These are phyloP conservation scores for Nidularia sp. DNA, from an alignment of 768 basidiomycete genomes.

Conservation along the genomic window DNA sequence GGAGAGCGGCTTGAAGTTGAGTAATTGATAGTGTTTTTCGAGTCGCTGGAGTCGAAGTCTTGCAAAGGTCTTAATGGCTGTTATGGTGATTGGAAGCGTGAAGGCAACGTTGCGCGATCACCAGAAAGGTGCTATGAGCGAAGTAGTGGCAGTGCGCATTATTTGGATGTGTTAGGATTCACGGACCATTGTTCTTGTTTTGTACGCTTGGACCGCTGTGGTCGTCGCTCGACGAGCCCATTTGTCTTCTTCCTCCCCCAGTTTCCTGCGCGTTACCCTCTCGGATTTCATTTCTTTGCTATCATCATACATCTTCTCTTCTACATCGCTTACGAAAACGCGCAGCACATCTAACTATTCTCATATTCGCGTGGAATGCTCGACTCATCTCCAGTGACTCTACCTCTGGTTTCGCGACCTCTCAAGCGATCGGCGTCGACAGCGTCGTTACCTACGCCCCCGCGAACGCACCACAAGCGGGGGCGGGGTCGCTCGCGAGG, in stretches of 20 bases:
- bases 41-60: too few species aligned
- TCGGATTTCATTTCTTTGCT: not conserved
- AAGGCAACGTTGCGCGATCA: too few species aligned
- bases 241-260: not conserved
- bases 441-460: constrained; percentile 65
- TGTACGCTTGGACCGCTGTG: too few species aligned
- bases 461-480: constrained; percentile 50
- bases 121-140: too few species aligned
- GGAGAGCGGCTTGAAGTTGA: too few species aligned
- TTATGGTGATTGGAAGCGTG: too few species aligned
- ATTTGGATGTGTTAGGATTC: too few species aligned
- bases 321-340: not conserved
- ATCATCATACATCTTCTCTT: not conserved
- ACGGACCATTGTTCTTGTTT: too few species aligned
- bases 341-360: not conserved
- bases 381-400: constrained; percentile 25
- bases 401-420: constrained; percentile 28
- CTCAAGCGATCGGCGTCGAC: constrained; percentile 64
- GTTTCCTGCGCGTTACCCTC: not conserved
- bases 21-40: too few species aligned
- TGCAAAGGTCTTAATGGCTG: too few species aligned
- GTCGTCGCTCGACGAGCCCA: too few species aligned
- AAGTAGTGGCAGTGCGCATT: too few species aligned
- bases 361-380: constrained; percentile 13
- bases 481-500: constrained; percentile 36